Conservation (phyloP, 805 yeast genomes). For the Millerago galiae region DNA sequence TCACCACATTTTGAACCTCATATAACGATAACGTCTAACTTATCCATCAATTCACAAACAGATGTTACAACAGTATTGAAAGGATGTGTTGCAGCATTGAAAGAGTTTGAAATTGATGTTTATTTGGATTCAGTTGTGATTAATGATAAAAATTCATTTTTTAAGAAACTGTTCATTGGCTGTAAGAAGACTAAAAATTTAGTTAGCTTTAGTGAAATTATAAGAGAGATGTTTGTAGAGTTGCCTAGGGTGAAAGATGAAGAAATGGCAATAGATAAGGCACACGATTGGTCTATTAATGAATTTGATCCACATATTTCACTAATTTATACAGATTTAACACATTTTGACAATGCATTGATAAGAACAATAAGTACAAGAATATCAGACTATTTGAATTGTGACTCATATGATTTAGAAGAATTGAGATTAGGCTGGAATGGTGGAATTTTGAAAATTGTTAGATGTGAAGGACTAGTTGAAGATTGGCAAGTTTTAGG, state of each 20-base stretch:
- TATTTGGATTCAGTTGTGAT: conserved; percentile 12
- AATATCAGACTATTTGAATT: conserved; percentile 56
- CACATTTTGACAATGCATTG: conserved; percentile 63
- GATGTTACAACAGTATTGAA: conserved; percentile 56
- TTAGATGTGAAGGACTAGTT: conserved; percentile 66
- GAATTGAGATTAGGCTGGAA: conserved; percentile 46
- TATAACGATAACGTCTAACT: conserved; percentile 63
- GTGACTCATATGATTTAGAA: conserved; percentile 19
- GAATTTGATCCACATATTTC: conserved; percentile 72
- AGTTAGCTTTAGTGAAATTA: conserved; percentile 36
- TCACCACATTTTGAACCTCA: conserved; percentile 72
- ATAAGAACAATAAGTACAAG: conserved; percentile 58
- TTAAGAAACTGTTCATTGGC: conserved; percentile 20
- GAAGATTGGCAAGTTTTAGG: conserved; percentile 65
- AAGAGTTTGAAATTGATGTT: conserved; percentile 9
- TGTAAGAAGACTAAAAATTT: conserved; percentile 18
- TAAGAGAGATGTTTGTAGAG: conserved; percentile 51
- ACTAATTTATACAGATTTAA: conserved; percentile 55
- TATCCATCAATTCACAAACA: conserved; percentile 41
- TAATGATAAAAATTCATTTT: conserved; percentile 15
- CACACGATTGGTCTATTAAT: conserved; percentile 48
- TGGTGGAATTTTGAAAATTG: conserved; percentile 54
- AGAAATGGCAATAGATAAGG: conserved; percentile 33
- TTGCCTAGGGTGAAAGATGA: conserved; percentile 28
- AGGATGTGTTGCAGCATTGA: conserved; percentile 51